A percentile compares a stretch with the other conserved stretches of the same genome.
Evolutionary conservation across 1,284 basidiomycete genomes (phyloP).

Genomic region (Apiotrichum porosum): DNA sequence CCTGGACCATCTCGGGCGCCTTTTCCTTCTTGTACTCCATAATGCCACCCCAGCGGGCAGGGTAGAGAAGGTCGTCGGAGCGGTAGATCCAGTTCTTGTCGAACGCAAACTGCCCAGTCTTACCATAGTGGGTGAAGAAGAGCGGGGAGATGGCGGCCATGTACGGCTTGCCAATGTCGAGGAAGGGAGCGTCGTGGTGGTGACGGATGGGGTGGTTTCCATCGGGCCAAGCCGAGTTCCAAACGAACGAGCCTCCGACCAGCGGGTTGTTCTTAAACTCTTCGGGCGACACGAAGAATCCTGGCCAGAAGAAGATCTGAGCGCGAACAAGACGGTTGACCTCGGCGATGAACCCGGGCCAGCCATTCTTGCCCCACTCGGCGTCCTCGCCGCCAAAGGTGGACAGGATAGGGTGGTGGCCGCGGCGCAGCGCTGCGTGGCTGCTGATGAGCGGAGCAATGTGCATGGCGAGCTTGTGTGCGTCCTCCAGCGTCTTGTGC

Average conservation of each 20-base stretch:
- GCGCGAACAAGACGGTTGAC: slow-evolving; percentile 18
- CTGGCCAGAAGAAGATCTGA: slow-evolving; percentile 44
- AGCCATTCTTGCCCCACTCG: slow-evolving; percentile 33
- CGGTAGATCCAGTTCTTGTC: slow-evolving; percentile 50
- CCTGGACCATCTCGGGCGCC: slow-evolving; percentile 43
- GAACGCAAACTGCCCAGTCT: slow-evolving; percentile 41
- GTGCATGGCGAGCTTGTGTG: slow-evolving; percentile 17
- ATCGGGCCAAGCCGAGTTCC: slow-evolving; percentile 48
- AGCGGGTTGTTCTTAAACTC: slow-evolving; percentile 27
- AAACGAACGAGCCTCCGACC: slow-evolving; percentile 42
- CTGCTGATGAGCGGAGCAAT: slow-evolving; percentile 17
- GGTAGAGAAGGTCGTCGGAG: slow-evolving; percentile 47
- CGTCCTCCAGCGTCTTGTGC: slow-evolving; percentile 18
- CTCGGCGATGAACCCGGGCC: slow-evolving; percentile 29
- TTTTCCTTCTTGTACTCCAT: slow-evolving; percentile 22
- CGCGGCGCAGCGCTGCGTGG: slow-evolving; percentile 19
- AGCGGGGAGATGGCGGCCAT: slow-evolving; percentile 61
- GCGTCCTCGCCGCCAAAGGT: slow-evolving; percentile 42
- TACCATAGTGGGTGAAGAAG: slow-evolving; percentile 57
- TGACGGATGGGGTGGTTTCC: slow-evolving; percentile 24
- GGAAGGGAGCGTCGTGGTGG: slow-evolving; percentile 35
- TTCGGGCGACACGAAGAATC: slow-evolving; percentile 45
- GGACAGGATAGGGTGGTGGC: slow-evolving; percentile 26
- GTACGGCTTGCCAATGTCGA: slow-evolving; percentile 50
- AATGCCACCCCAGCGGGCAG: slow-evolving; percentile 38